Base-by-base conservation (phyloP, 208 protist genomes). In the Crithidia acanthocephali region DNA sequence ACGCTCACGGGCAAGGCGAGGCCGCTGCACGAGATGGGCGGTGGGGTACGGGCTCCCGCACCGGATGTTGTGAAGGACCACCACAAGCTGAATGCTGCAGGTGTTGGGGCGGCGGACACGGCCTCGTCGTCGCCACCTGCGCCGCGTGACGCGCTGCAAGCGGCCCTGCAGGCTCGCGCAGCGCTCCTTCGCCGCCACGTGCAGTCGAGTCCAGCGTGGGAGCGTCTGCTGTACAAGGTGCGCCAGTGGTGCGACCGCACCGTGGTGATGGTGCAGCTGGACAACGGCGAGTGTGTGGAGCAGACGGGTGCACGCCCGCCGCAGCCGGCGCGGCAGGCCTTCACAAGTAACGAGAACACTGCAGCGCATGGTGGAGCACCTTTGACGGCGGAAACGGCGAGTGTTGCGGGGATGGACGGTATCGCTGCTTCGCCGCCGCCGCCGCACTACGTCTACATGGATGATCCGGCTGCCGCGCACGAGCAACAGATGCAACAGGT, bases 221-320 rank as follows among this genome's bases (percentile, higher is more conserved):
- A 79, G 35, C 74, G 73, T 22, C 65, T 80, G 58, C 64, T 73
- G 33, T 74, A 80, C 58, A 65, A 75, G 37, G 79, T 87, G 42
- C 68, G 68, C 0, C 81, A 90, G 79, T 90, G 85, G 85, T 82
- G 76, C 44, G 85, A 90, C 51, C 77, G 85, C 30, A 75, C 70
- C 15, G 63, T 60, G 18, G 56, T 85, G 22, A 76, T 75, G 61
- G 60, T 79, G 4, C 78, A 62, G 40, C 52, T 74, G 22, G 71
- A 77, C 18, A 72, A 66, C 22, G 72, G 72, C 28, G 64, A 57
- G 45, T 77, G 72, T 42, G 64, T 67, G 42, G 64, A 77, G 37
- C 72, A 72, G 64, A 47, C 47, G 8, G 58, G 28, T n/a, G 64
- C 47, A 5, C 47, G 58, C 3, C 72, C 52, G 23, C 57, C 40